Conservation (phyloP, 352 stramenopile species). For the Paralagenidium karlingii region DNA sequence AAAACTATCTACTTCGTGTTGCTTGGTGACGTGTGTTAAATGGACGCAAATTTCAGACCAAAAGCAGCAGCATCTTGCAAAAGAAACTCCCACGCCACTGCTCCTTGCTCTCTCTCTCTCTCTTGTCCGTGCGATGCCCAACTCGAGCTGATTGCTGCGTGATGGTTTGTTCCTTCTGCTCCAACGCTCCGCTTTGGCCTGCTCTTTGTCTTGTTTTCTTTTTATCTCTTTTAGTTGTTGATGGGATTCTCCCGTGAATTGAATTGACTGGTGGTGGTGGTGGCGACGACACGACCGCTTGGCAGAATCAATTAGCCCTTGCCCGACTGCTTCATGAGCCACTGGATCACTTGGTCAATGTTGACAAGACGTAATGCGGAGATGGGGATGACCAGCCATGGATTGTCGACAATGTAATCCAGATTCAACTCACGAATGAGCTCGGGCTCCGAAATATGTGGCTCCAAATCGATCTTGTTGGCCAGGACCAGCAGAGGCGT, state of each 20-base stretch:
- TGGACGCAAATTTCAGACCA: constrained; percentile 6
- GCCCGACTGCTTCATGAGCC: constrained; percentile 91
- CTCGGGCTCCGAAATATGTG: constrained; percentile 84
- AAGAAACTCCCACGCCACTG: constrained; percentile 4
- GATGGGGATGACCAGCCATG: constrained; percentile 97
- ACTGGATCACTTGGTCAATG: constrained; percentile 96
- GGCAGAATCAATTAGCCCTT: constrained; percentile 46
- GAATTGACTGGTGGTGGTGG: too few relatives aligned
- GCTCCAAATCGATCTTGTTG: constrained; percentile 99
- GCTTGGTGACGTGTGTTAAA: too few relatives aligned
- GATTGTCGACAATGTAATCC: constrained; percentile 98
- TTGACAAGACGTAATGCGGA: constrained; percentile 93
- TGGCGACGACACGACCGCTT: too few relatives aligned
- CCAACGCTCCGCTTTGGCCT: constrained; percentile 2
- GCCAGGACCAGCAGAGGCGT: constrained; percentile 93
- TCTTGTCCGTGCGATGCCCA: background rate
- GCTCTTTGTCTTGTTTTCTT: background rate
- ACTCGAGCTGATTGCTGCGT: constrained; percentile 7
- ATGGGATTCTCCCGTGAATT: constrained; percentile 1
- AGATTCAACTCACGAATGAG: constrained; percentile 93
- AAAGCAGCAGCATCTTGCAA: constrained; percentile 11
- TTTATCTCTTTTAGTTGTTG: background rate
- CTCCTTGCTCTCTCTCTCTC: constrained; percentile 2
- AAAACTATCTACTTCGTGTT: background rate
- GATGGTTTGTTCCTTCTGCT: background rate